Conservation (phyloP, 2,329 filamentous ascomycete genomes). For the Hypoxylon sp. region DNA sequence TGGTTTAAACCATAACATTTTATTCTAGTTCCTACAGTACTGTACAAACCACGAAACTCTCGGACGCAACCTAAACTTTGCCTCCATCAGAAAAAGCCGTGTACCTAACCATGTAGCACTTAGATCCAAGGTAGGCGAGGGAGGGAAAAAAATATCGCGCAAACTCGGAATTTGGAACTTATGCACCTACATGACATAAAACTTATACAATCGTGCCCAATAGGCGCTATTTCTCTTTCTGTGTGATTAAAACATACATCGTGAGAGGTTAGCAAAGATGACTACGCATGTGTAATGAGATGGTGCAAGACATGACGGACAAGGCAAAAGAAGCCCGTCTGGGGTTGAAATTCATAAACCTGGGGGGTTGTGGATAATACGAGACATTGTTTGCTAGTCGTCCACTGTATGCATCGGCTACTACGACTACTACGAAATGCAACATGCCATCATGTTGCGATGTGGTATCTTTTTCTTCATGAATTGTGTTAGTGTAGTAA, state of each 20-base stretch:
- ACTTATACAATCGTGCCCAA: slow-evolving; percentile 37
- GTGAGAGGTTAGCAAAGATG: slow-evolving; percentile 35
- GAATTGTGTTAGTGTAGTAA: slow-evolving; percentile 8
- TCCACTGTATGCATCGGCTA: slow-evolving; percentile 11
- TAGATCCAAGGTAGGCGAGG: slow-evolving; percentile 8
- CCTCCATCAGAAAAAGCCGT: slow-evolving; percentile 8
- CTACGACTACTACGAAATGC: slow-evolving; percentile 27
- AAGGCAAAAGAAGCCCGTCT: slow-evolving; percentile 15
- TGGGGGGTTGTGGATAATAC: slow-evolving; percentile 24
- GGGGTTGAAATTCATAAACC: slow-evolving; percentile 15
- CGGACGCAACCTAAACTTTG: slow-evolving; percentile 40
- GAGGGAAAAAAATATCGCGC: slow-evolving; percentile 49
- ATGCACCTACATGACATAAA: slow-evolving; percentile 40
- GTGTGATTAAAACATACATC: slow-evolving; percentile 36
- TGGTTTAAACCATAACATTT: slow-evolving; percentile 25
- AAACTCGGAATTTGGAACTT: slow-evolving; percentile 42
- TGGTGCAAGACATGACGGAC: slow-evolving; percentile 22
- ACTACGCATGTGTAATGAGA: slow-evolving; percentile 25
- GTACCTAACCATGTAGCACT: not conserved
- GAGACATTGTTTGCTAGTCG: slow-evolving; percentile 29
- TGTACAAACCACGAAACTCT: slow-evolving; percentile 18
- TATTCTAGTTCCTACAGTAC: slow-evolving; percentile 13
- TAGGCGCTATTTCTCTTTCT: slow-evolving; percentile 40
- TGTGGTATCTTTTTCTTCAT: slow-evolving; percentile 20
- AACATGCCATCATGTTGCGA: slow-evolving; percentile 41